Conservation (phyloP, 140 eudicot species). For the Senecio squalidus region DNA sequence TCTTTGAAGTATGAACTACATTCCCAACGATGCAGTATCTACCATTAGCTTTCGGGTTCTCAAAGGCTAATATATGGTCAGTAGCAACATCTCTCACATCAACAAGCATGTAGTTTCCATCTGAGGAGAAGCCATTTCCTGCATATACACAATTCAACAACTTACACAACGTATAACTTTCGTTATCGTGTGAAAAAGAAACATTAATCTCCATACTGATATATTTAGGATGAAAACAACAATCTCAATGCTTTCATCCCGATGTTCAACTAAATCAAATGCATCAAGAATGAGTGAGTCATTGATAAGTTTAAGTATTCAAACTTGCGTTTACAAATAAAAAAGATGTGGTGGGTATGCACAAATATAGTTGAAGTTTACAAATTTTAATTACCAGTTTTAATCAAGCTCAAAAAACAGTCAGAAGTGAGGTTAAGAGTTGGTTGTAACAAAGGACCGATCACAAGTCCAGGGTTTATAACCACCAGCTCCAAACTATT, state of each 20-base stretch:
- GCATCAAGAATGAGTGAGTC: no score
- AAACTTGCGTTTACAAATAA: no score
- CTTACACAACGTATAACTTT: background rate
- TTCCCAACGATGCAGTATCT: conserved; percentile 46
- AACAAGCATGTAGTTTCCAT: conserved; percentile 37
- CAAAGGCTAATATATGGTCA: conserved; percentile 61
- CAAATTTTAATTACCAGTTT: conserved; percentile 35
- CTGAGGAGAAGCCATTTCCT: conserved; percentile 31
- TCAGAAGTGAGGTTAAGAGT: conserved; percentile 34
- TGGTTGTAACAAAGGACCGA: conserved; percentile 55
- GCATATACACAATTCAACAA: no score
- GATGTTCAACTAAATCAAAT: no score
- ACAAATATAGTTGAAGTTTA: no score
- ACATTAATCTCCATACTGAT: no score
- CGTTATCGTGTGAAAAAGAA: no score
- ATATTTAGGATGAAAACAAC: no score
- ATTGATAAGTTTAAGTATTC: background rate
- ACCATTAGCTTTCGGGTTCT: conserved; percentile 51
- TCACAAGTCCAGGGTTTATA: conserved; percentile 34
- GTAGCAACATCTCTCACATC: conserved; percentile 64
- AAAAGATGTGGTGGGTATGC: no score
- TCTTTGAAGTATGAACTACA: conserved; percentile 29
- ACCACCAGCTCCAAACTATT: conserved; percentile 46
- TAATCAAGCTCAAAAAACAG: conserved; percentile 23
- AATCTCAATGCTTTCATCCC: no score